phyloP scores from a whole-genome alignment of 257 asterid species.

The Craterostigma plantagineum region DNA sequence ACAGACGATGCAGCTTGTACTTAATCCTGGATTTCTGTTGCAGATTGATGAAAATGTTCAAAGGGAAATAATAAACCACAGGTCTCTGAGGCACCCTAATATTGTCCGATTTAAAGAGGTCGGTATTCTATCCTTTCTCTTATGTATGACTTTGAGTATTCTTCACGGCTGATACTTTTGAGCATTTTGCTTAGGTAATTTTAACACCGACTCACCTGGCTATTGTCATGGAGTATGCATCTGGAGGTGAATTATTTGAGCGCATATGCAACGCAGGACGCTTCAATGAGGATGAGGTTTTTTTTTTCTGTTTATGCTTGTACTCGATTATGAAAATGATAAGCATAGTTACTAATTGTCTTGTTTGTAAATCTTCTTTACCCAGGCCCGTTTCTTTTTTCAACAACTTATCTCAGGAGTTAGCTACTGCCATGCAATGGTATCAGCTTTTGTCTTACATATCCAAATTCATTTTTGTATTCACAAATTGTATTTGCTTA shows the following conservation, averaged over 20 bases:
- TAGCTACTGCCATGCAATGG: constrained; percentile 87
- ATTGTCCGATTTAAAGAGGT: constrained; percentile 80
- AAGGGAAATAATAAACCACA: constrained; percentile 77
- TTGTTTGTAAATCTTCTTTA: constrained; percentile 1
- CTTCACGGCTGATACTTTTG: constrained; percentile 1
- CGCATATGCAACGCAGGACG: constrained; percentile 77
- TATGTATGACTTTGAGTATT: constrained; percentile 1
- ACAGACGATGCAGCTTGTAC: neutral
- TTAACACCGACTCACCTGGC: constrained; percentile 85
- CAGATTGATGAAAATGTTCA: constrained; percentile 87
- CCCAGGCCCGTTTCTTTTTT: constrained; percentile 81
- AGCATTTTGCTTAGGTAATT: constrained; percentile 37
- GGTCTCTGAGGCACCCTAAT: constrained; percentile 81
- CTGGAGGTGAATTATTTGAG: constrained; percentile 88
- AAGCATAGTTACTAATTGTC: neutral
- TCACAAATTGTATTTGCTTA: too few species aligned
- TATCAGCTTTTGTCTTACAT: constrained; percentile 7
- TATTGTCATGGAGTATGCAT: constrained; percentile 89
- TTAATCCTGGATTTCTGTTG: constrained; percentile 10
- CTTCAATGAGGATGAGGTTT: constrained; percentile 85
- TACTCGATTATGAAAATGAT: neutral
- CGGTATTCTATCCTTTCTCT: constrained; percentile 5
- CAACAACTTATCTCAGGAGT: constrained; percentile 94
- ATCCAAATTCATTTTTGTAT: too few species aligned
- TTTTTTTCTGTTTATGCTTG: constrained; percentile 1